These are phyloP conservation scores for Skeletonema marinoi DNA, from an alignment of 108 stramenopile species.

Conservation along the genomic window DNA sequence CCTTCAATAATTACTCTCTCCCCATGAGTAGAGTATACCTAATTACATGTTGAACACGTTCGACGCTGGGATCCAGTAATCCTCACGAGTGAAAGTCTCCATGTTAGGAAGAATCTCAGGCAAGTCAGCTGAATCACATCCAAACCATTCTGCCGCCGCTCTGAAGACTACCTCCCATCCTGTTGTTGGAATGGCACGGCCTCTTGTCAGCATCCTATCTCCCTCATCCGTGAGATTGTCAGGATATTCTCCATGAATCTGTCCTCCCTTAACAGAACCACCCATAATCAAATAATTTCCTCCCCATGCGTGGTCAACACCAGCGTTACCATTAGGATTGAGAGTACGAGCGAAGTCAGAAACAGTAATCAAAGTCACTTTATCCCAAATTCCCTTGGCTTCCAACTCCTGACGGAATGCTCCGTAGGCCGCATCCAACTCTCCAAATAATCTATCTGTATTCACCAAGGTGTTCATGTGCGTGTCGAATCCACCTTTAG, in stretches of 20 bases:
- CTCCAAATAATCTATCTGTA: conserved; percentile 28
- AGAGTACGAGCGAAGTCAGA: conserved; percentile 79
- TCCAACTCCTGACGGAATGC: conserved; percentile 60
- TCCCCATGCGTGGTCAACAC: conserved; percentile 78
- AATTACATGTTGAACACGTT: background rate
- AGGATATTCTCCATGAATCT: conserved; percentile 65
- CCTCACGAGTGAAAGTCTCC: background rate
- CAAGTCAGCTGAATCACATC: background rate
- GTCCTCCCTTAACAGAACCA: conserved; percentile 64
- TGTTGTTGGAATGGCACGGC: conserved; percentile 69
- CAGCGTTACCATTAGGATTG: conserved; percentile 68
- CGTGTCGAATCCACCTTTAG: conserved; percentile 58
- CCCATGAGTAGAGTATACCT: background rate
- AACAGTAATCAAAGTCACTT: conserved; percentile 46
- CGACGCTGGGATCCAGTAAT: background rate
- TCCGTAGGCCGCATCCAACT: conserved; percentile 46
- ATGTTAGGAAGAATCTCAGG: conserved; percentile 10
- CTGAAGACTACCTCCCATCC: conserved; percentile 73
- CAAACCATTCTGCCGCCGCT: conserved; percentile 60
- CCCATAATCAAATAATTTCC: conserved; percentile 58
- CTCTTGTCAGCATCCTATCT: conserved; percentile 40
- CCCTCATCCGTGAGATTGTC: conserved; percentile 31
- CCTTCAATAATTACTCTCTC: background rate
- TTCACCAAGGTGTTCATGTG: conserved; percentile 29
- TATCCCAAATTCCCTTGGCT: conserved; percentile 53